These are phyloP conservation scores for Leishmania guyanensis DNA, from an alignment of 208 protist species.

Conservation along the genomic window DNA sequence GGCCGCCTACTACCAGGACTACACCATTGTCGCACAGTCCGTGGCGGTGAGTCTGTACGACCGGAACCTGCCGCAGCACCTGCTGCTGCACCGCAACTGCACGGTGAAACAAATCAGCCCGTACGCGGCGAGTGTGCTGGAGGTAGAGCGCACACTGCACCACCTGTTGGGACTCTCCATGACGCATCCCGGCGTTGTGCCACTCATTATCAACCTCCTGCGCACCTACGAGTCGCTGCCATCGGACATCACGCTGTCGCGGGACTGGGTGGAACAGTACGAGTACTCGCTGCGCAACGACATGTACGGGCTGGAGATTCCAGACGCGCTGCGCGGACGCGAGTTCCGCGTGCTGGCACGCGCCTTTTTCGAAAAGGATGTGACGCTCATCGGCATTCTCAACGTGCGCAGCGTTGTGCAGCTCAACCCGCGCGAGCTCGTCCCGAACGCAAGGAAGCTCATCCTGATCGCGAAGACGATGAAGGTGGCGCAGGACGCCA, in stretches of 20 bases:
- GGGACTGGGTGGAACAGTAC: constrained; percentile 81
- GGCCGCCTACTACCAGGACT: constrained; percentile 81
- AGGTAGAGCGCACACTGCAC: constrained; percentile 71
- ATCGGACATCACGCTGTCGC: constrained; percentile 46
- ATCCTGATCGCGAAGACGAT: constrained; percentile 71
- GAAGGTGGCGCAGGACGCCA: constrained; percentile 47
- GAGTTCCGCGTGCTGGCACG: constrained; percentile 60
- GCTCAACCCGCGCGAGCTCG: constrained; percentile 65
- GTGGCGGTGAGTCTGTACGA: constrained; percentile 69
- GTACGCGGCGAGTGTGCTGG: constrained; percentile 70
- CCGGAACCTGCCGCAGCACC: constrained; percentile 69
- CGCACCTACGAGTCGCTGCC: constrained; percentile 78
- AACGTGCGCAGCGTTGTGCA: constrained; percentile 53
- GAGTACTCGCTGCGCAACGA: constrained; percentile 84
- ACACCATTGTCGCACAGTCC: constrained; percentile 68
- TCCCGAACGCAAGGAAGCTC: constrained; percentile 58
- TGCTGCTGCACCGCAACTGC: constrained; percentile 68
- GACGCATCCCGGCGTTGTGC: constrained; percentile 70
- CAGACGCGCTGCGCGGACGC: constrained; percentile 56
- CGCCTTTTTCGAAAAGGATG: constrained; percentile 59
- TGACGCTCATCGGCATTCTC: constrained; percentile 75
- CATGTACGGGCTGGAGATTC: constrained; percentile 62
- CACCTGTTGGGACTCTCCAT: constrained; percentile 76
- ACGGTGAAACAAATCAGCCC: constrained; percentile 60
- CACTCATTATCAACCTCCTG: constrained; percentile 79